Evolutionary conservation across 306 rosid genomes (phyloP), one percentile per base, ranked within the genome.

Genomic region (Castanea sativa): DNA sequence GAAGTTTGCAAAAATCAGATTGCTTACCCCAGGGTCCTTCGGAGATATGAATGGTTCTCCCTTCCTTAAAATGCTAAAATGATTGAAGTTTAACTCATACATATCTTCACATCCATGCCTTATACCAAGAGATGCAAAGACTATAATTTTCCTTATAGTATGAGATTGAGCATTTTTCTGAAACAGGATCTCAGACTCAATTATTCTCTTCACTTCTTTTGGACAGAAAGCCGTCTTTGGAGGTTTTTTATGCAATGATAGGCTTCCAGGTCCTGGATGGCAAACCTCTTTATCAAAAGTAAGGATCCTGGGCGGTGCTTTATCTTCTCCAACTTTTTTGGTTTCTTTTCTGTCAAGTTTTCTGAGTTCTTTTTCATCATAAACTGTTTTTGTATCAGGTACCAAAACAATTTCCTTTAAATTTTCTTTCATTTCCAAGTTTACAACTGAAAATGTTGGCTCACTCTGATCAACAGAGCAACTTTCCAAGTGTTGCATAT

Each of bases 101-200:
- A 94, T 88, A 73, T 94, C 98, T 73, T 92, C 98, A 80, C 94
- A 89, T 10, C 96, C 97, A 74, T 94, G 96, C 81, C 97, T 89
- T 84, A 87, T 88, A 23, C 97, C 96, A 81, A 94, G 97, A 74
- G 92, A 88, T 79, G 96, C 90, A 83, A 94, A 94, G 79, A 92
- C 94, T 74, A 94, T 77, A 35, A 94, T 89, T 86, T 94, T 94
- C 87, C 97, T 92, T 74, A 85, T 69, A 21, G 98, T 94, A 83
- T 94, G 98, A 19, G 91, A 87, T 63, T 90, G 96, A 71, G 92
- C 98, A 82, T 92, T 89, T 67, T 80, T 88, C 73, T 83, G 83
- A 51, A 52, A 35, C 64, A 94, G 87, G 55, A 78, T 77, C 76
- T 89, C 92, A 3, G 85, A 90, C 67, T 85, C 92, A 70, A 90